These are phyloP conservation scores for Mycosphaerella sp. DNA, from an alignment of 2,329 filamentous ascomycete genomes.

Conservation along the genomic window DNA sequence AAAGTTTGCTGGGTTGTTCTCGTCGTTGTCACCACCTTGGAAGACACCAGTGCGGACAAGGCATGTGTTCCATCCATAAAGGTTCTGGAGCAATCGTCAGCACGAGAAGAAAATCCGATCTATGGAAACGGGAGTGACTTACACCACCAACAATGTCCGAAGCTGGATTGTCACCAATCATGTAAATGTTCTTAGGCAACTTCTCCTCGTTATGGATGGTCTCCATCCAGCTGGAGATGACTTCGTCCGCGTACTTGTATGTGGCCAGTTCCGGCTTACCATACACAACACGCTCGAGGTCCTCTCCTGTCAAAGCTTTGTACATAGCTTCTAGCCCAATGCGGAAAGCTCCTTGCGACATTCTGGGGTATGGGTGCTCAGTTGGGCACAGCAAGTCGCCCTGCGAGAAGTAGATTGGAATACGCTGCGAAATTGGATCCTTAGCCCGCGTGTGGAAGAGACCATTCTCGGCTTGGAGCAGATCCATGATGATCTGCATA, in stretches of 20 bases:
- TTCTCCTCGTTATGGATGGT: conserved; percentile 66
- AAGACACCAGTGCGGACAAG: conserved; percentile 72
- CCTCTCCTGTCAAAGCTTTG: conserved; percentile 61
- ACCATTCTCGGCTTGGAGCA: conserved; percentile 63
- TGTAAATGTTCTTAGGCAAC: conserved; percentile 65
- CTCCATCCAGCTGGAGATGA: conserved; percentile 69
- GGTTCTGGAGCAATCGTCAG: conserved; percentile 45
- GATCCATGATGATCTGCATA: conserved; percentile 70
- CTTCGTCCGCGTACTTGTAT: conserved; percentile 73
- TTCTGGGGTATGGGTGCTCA: conserved; percentile 53
- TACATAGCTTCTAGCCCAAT: conserved; percentile 69
- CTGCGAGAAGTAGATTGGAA: conserved; percentile 69
- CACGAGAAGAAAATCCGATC: neutral
- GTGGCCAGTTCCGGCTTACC: conserved; percentile 68
- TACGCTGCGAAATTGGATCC: conserved; percentile 59
- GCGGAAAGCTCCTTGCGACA: conserved; percentile 70
- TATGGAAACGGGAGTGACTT: conserved; percentile 1
- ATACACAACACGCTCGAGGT: conserved; percentile 70
- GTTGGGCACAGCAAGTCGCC: conserved; percentile 57
- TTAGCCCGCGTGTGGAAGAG: conserved; percentile 58
- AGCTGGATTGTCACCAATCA: conserved; percentile 69
- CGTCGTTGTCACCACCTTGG: conserved; percentile 69
- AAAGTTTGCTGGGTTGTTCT: conserved; percentile 70
- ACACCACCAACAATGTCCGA: conserved; percentile 65
- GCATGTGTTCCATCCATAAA: conserved; percentile 77